These are phyloP conservation scores for Limonomyces culmigenus DNA, from an alignment of 1,284 basidiomycete genomes.

Conservation along the genomic window DNA sequence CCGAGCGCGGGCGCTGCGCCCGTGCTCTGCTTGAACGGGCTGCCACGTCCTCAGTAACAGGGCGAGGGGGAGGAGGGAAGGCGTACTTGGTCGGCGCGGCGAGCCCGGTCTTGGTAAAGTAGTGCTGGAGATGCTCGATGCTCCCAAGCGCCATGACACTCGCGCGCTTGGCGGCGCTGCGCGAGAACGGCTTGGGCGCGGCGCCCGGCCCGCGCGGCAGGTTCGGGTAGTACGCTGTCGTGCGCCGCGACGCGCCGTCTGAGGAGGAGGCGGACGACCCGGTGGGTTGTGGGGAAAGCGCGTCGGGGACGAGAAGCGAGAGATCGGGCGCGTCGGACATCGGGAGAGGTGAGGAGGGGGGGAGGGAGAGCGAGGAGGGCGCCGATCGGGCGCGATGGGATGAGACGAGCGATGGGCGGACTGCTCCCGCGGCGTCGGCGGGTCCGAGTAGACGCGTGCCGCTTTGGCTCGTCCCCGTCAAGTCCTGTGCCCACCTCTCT, in stretches of 20 bases:
- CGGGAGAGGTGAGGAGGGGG: too few relatives aligned
- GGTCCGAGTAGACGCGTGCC: too few relatives aligned
- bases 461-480: too few relatives aligned
- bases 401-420: too few relatives aligned
- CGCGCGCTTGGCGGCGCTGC: conserved; percentile 72
- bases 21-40: conserved; percentile 35
- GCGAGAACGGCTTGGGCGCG: conserved; percentile 64
- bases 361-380: too few relatives aligned
- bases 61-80: neutral
- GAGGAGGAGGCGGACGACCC: neutral
- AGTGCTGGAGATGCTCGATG: conserved; percentile 78
- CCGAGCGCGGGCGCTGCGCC: conserved; percentile 63
- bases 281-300: neutral
- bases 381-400: too few relatives aligned
- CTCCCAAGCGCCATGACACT: conserved; percentile 76
- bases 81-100: conserved; percentile 55
- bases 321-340: too few relatives aligned
- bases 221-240: neutral
- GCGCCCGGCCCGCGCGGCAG: too few relatives aligned
- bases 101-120: conserved; percentile 73
- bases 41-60: conserved; percentile 10
- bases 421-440: too few relatives aligned
- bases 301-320: neutral
- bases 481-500: too few relatives aligned
- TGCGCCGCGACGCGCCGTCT: conserved; percentile 7